Conservation (phyloP, 2,329 filamentous ascomycete genomes). For the Fusarium euwallaceae region DNA sequence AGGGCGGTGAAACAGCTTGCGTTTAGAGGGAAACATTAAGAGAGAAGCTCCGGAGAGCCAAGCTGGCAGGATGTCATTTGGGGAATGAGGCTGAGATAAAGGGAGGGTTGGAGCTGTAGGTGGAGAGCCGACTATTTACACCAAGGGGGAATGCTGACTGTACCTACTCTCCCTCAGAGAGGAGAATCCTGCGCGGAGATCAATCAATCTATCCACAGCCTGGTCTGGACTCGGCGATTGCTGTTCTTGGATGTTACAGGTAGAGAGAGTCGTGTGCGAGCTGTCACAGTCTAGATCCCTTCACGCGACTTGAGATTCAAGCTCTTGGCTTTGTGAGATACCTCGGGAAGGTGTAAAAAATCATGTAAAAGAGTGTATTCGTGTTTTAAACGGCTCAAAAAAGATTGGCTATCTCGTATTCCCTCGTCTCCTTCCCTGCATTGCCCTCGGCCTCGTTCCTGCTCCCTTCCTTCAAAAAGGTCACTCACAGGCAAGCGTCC, state of each 20-base stretch:
- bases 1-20: constrained; percentile 22
- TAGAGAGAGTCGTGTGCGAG: constrained; percentile 12
- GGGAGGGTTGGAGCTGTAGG: not conserved
- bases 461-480: constrained; percentile 7
- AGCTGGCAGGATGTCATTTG: not conserved
- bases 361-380: not conserved
- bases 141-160: not conserved
- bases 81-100: not conserved
- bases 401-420: not conserved
- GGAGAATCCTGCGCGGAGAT: not conserved
- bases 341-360: not conserved
- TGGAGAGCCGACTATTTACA: not conserved
- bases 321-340: not conserved
- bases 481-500: constrained; percentile 11
- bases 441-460: constrained; percentile 2
- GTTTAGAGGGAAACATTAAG: not conserved
- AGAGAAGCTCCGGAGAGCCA: not conserved
- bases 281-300: constrained; percentile 5
- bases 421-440: constrained; percentile 1
- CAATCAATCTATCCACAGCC: not conserved
- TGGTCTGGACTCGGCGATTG: constrained; percentile 2
- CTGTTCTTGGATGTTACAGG: constrained; percentile 3
- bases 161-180: not conserved
- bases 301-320: constrained; percentile 8
- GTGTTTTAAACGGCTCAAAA: not conserved